Conservation (phyloP, 2,329 filamentous ascomycete genomes). For the Fusarium bulbicola region DNA sequence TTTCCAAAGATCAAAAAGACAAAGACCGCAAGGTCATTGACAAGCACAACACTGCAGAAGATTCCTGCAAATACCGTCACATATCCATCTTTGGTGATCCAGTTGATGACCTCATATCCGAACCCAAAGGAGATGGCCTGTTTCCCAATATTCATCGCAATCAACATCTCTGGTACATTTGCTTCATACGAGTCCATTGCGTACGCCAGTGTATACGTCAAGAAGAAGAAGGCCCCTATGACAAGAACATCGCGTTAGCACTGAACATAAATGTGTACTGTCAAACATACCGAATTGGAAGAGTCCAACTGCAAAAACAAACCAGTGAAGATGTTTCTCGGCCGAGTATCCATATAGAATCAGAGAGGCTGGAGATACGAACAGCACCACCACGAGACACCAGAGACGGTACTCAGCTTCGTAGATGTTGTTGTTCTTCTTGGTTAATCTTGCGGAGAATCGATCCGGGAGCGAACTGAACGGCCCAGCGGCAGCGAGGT, state of each 20-base stretch:
- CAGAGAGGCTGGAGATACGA: neutral
- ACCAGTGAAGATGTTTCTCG: neutral
- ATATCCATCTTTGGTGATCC: neutral
- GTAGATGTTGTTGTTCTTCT: neutral
- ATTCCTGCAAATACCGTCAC: neutral
- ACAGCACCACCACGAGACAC: neutral
- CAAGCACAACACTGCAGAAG: neutral
- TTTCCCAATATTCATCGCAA: neutral
- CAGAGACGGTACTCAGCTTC: neutral
- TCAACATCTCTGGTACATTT: neutral
- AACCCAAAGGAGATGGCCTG: neutral
- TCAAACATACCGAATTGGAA: neutral
- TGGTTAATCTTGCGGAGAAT: neutral
- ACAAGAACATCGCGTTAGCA: neutral
- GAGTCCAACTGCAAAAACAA: neutral
- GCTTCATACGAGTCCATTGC: neutral
- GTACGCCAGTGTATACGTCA: neutral
- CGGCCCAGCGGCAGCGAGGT: neutral
- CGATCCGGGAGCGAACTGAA: neutral
- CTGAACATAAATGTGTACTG: fast-evolving
- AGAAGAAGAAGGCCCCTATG: neutral
- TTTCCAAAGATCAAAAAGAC: neutral
- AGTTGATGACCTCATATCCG: neutral
- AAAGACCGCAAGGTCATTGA: neutral
- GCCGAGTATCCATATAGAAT: neutral